Conservation (phyloP, 768 basidiomycete genomes). For the Boletus pseudo-olivaceus region DNA sequence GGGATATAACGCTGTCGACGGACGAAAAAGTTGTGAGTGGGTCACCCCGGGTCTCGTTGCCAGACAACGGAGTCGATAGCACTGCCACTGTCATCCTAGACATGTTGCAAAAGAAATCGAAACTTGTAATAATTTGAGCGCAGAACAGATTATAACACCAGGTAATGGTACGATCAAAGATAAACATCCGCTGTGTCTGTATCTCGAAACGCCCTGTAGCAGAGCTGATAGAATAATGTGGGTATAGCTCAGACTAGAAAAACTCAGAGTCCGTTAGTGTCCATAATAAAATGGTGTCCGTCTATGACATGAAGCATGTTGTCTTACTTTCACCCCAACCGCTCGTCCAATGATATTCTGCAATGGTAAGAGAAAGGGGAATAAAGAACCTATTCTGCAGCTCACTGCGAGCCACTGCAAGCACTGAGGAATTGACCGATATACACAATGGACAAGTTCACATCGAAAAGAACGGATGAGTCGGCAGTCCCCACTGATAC, state of each 20-base stretch:
- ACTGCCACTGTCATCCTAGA: slow-evolving; percentile 7
- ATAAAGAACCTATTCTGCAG: slow-evolving; percentile 8
- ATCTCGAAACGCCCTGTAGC: slow-evolving; percentile 3
- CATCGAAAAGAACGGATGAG: slow-evolving; percentile 10
- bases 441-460: slow-evolving; percentile 18
- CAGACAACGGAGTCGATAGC: slow-evolving; percentile 8
- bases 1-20: neutral
- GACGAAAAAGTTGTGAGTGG: neutral
- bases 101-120: neutral
- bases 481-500: neutral
- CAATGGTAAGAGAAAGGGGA: neutral
- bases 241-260: slow-evolving; percentile 25
- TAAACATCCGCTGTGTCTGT: slow-evolving; percentile 2
- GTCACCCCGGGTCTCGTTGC: slow-evolving; percentile 20
- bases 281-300: slow-evolving; percentile 14
- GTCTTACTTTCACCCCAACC: slow-evolving; percentile 16
- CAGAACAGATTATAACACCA: slow-evolving; percentile 10
- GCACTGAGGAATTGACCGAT: slow-evolving; percentile 18
- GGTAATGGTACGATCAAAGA: slow-evolving; percentile 8
- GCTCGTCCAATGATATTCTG: neutral
- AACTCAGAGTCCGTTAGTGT: slow-evolving; percentile 18
- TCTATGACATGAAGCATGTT: slow-evolving; percentile 16
- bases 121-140: neutral
- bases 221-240: slow-evolving; percentile 19
- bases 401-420: slow-evolving; percentile 8